Base-by-base conservation (phyloP, 345 rosid species). In the Ceriops decandra region DNA sequence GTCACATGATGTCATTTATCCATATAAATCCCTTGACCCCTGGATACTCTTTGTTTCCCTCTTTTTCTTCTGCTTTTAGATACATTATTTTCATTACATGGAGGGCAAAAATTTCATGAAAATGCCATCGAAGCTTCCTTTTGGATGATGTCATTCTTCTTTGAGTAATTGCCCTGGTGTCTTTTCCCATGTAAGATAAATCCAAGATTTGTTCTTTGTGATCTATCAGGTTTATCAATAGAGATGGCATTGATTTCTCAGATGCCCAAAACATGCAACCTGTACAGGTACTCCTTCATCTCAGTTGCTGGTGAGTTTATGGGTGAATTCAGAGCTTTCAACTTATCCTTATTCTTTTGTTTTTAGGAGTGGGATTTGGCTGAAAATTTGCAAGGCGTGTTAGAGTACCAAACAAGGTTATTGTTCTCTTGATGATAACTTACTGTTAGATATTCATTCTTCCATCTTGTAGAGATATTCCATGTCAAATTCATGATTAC, bases 251-350 rank as follows among this genome's bases (percentile, higher is more conserved):
- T 67, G 98, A 95, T 81, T 91, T 95, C 89, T 91, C 93, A 2
- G 98, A 95, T 82, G 96, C 87, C 62, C 93, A 91, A 83, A 83
- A 80, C 70, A 95, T 85, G 93, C 95, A 91, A 81, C 90, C 99
- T 26, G 76, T 88, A 67, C 99, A 91, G 98, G 99, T 91, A 82
- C 24, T 60, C 30, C 73, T 70, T 78, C 60, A 31, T 52, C 7
- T 38, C 56, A 60, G 27, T 27, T 64, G 42, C 63, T 49, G 57
- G 8, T 59, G 57, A 30, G 32, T 66, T 66, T 74, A 33, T 30
- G 11, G 60, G 31, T 70, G 52, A 54, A 62, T 63, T 68, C 11
- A 56, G 36, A 1, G 13, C n/a, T 52, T 2, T 52, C 36, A 52
- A 51, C 53, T 76, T 32, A 73, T 5, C 22, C 66, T 68, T 30